These are phyloP conservation scores for Cercis canadensis DNA, from an alignment of 306 rosid species.

Conservation along the genomic window DNA sequence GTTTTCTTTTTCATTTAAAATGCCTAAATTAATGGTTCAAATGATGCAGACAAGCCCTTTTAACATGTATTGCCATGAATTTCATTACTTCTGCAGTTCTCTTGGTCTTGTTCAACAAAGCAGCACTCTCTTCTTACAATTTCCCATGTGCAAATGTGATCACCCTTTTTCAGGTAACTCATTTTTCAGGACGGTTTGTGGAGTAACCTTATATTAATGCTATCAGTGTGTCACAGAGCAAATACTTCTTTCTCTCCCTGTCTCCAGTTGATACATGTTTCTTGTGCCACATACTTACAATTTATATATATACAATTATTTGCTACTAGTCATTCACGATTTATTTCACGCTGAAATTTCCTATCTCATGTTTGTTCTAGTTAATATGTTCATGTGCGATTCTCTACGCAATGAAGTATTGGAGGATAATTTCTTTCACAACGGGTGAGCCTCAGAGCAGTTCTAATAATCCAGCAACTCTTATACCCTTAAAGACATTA, in stretches of 20 bases:
- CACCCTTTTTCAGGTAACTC: slow-evolving; percentile 70
- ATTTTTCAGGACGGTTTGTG: slow-evolving; percentile 29
- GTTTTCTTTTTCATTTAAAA: background rate
- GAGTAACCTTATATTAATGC: slow-evolving; percentile 4
- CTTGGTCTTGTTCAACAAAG: slow-evolving; percentile 81
- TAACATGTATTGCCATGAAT: slow-evolving; percentile 27
- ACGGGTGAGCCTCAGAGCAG: slow-evolving; percentile 42
- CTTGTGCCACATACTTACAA: too few species aligned
- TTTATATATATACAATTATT: background rate
- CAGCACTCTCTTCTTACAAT: slow-evolving; percentile 70
- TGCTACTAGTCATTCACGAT: background rate
- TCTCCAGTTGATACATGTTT: too few species aligned
- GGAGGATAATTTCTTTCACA: slow-evolving; percentile 69
- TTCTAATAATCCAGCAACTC: slow-evolving; percentile 46
- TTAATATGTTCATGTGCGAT: slow-evolving; percentile 51
- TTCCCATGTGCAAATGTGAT: slow-evolving; percentile 67
- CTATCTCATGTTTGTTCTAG: slow-evolving; percentile 46
- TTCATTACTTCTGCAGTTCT: slow-evolving; percentile 52
- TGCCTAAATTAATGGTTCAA: background rate
- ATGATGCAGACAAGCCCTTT: background rate
- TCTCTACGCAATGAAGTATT: slow-evolving; percentile 58
- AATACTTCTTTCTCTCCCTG: too few species aligned
- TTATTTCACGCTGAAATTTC: slow-evolving; percentile 16
- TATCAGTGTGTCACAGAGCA: background rate
- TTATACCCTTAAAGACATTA: slow-evolving; percentile 55